Base-by-base conservation (phyloP, 177 flowering plant genomes). In the Vitis hybrid region DNA sequence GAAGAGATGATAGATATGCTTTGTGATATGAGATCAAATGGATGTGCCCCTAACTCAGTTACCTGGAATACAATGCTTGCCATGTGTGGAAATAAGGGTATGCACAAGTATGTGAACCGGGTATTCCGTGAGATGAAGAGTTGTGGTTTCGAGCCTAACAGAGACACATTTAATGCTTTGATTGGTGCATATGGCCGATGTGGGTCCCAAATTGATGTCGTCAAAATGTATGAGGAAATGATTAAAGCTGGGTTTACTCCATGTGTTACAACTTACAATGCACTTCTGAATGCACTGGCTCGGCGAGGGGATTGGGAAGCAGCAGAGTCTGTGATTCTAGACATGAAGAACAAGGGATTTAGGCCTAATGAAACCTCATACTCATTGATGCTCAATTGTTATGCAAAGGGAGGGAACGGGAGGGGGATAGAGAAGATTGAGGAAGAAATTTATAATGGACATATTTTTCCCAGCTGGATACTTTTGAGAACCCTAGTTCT, bases 31-130 rank as follows among this genome's bases (percentile, higher is more conserved):
- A 88, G 83, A 61, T 48, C 73, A 5, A 78, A 73, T 77, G 96
- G 94, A 5, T 88, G 92, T 71, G 66, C 82, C 3, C 96, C 97
- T 10, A 85, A 92, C 74, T 88, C 88, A 55, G 70, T 90, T 6
- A 92, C 98, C 0, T 94, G 98, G 97, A 94, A 92, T 76, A 84
- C 97, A 2, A 85, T 92, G 87, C 87, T 94, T 73, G 78, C 87
- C 1, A 67, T 88, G 70, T 94, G 91, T 78, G 96, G 97, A 62
- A 81, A 71, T 50, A 81, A 74, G 67, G 97, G 93, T 11, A 84
- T 81, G 88, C 81, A 79, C 50, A 80, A 78, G 61, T 81, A 86
- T 76, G 90, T 92, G 69, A 82, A 73, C 29, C 79, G 68, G 12
- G 81, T 94, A 9, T 87, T 92, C 18, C 70, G 65, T 26, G 97